Conservation (phyloP, 139 green algal genomes). For the Spirogloea muscicola region DNA sequence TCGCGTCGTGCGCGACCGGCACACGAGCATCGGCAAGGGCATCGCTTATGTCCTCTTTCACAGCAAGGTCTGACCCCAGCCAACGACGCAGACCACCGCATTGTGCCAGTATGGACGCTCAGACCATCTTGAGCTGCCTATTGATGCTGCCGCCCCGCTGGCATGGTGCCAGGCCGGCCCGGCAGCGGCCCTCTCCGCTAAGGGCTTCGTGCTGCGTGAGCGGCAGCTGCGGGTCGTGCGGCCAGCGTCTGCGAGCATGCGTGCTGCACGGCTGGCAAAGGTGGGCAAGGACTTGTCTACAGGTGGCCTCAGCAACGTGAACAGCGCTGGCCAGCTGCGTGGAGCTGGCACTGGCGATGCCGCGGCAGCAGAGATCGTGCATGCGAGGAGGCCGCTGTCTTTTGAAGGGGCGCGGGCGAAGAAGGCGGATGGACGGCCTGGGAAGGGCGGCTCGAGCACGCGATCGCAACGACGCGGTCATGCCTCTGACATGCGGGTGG, state of each 20-base stretch:
- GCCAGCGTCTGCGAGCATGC: too few relatives aligned
- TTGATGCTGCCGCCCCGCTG: too few relatives aligned
- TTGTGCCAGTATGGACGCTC: too few relatives aligned
- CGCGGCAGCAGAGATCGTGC: neutral
- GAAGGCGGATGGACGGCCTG: neutral
- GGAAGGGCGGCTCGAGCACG: neutral
- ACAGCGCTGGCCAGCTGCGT: too few relatives aligned
- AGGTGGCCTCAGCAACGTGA: too few relatives aligned
- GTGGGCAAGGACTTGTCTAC: too few relatives aligned
- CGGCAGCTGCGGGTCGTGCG: neutral
- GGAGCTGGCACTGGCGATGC: too few relatives aligned
- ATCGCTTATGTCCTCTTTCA: conserved; percentile 54
- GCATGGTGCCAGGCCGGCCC: conserved; percentile 1
- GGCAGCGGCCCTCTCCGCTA: neutral
- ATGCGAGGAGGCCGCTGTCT: neutral
- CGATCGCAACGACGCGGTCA: neutral
- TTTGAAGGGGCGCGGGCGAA: conserved; percentile 1
- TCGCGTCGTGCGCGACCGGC: conserved; percentile 70
- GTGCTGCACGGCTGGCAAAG: too few relatives aligned
- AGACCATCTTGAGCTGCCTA: too few relatives aligned
- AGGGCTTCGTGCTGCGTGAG: neutral
- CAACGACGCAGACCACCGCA: too few relatives aligned
- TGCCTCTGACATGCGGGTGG: neutral
- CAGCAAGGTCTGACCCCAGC: conserved; percentile 22
- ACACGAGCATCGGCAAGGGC: conserved; percentile 47